phyloP scores from a whole-genome alignment of 2,329 filamentous ascomycete genomes.

The Aureobasidium sp. region DNA sequence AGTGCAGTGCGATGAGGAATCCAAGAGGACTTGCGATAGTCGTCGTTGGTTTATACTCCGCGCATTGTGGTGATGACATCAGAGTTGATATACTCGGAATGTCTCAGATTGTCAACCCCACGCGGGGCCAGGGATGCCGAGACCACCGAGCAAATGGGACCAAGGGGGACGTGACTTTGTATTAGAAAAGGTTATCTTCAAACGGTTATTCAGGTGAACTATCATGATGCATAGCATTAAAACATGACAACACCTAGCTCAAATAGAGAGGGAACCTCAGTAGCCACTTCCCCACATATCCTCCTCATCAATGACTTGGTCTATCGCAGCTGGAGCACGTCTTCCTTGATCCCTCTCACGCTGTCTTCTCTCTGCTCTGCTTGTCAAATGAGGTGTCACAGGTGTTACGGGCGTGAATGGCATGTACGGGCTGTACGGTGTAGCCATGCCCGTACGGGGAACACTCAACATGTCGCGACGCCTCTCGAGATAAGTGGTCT shows the following conservation, averaged over 20 bases:
- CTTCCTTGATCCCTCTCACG: constrained; percentile 59
- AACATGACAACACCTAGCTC: no score
- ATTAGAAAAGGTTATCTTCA: not conserved
- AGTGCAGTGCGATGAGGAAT: no score
- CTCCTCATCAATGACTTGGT: constrained; percentile 51
- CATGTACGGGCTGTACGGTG: constrained; percentile 74
- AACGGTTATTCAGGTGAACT: not conserved
- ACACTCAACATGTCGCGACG: constrained; percentile 27
- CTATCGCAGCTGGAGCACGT: constrained; percentile 50
- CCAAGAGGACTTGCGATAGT: not conserved
- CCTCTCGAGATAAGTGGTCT: constrained; percentile 39
- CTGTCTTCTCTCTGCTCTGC: constrained; percentile 61
- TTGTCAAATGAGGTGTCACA: constrained; percentile 68
- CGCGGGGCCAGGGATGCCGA: not conserved
- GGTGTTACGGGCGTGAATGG: constrained; percentile 69
- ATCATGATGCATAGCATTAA: not conserved
- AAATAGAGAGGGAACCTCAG: not conserved
- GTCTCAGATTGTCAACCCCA: constrained; percentile 1
- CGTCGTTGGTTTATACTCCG: not conserved
- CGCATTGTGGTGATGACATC: not conserved
- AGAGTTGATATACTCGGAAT: not conserved
- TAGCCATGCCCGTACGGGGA: constrained; percentile 52
- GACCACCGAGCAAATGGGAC: not conserved
- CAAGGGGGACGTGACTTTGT: not conserved
- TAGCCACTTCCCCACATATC: constrained; percentile 51